Evolutionary conservation across 1,139 yeast species (phyloP).

Genomic region (Pichia sp.): DNA sequence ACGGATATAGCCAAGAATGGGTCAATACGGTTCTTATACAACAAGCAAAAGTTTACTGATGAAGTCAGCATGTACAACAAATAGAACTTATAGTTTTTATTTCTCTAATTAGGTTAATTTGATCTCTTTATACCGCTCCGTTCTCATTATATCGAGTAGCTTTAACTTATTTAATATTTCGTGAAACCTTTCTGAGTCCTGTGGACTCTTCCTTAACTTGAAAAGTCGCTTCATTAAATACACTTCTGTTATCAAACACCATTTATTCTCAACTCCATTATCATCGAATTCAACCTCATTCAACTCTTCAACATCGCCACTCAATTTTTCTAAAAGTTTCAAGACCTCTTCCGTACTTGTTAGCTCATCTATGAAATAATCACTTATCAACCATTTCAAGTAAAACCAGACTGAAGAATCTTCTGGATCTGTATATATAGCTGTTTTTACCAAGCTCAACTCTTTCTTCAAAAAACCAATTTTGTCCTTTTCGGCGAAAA

Average conservation of each 20-base stretch:
- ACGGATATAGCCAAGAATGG: slow-evolving; percentile 30
- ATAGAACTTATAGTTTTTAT: background rate
- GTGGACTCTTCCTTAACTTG: slow-evolving; percentile 1
- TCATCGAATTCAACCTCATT: slow-evolving; percentile 60
- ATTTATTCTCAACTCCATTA: slow-evolving; percentile 52
- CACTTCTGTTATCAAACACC: slow-evolving; percentile 59
- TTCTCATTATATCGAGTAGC: slow-evolving; percentile 66
- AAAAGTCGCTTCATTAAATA: slow-evolving; percentile 34
- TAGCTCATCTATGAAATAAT: slow-evolving; percentile 39
- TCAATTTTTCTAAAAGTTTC: slow-evolving; percentile 30
- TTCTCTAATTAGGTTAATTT: background rate
- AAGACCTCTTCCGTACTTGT: slow-evolving; percentile 13
- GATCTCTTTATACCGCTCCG: slow-evolving; percentile 44
- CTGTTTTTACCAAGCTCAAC: slow-evolving; percentile 67
- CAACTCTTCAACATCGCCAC: slow-evolving; percentile 43
- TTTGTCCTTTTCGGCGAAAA: slow-evolving; percentile 22
- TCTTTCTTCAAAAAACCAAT: slow-evolving; percentile 49
- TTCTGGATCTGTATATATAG: slow-evolving; percentile 88
- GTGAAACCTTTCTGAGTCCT: slow-evolving; percentile 6
- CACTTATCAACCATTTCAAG: slow-evolving; percentile 73
- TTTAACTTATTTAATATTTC: slow-evolving; percentile 40
- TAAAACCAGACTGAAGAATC: slow-evolving; percentile 94
- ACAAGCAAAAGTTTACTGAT: slow-evolving; percentile 24
- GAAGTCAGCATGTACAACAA: slow-evolving; percentile 21
- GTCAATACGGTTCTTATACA: slow-evolving; percentile 31